phyloP scores from a whole-genome alignment of 192 early-diverging fungal genomes.

The Linnemannia schmuckeri region DNA sequence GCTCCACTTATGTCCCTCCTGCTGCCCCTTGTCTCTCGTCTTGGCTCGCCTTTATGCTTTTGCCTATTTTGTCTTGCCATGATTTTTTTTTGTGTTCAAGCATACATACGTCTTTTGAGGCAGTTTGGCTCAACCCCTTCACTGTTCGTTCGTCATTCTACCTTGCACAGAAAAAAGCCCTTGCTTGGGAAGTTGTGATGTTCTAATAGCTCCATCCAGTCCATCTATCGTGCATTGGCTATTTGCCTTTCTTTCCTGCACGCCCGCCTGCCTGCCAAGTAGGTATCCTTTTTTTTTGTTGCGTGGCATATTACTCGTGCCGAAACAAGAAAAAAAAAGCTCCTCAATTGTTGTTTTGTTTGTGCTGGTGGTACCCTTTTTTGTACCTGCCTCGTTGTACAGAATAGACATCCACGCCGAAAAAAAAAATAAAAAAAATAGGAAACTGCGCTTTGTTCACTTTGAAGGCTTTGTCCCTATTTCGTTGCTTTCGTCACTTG shows the following conservation, averaged over 20 bases:
- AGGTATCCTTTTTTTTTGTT: too few species aligned
- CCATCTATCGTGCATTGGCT: too few species aligned
- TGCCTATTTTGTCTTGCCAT: too few species aligned
- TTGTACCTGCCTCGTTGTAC: not conserved
- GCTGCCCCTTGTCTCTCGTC: not conserved
- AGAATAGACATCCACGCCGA: not conserved
- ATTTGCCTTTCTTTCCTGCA: not conserved
- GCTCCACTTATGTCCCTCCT: not conserved
- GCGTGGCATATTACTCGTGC: not conserved
- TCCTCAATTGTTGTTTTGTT: too few species aligned
- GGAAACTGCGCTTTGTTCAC: slow-evolving; percentile 13
- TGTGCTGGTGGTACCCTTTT: not conserved
- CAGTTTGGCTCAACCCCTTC: not conserved
- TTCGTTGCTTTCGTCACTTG: not conserved
- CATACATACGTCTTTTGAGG: too few species aligned
- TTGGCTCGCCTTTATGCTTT: not conserved
- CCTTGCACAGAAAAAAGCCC: not conserved
- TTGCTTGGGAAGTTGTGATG: not conserved
- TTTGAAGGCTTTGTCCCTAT: not conserved
- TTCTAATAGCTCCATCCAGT: not conserved
- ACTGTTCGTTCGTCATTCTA: not conserved
- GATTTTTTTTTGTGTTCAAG: too few species aligned
- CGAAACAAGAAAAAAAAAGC: not conserved
- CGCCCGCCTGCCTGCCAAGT: not conserved
- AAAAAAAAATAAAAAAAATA: not conserved